phyloP scores from a whole-genome alignment of 768 basidiomycete genomes.

The Phaeolepiota aurea region DNA sequence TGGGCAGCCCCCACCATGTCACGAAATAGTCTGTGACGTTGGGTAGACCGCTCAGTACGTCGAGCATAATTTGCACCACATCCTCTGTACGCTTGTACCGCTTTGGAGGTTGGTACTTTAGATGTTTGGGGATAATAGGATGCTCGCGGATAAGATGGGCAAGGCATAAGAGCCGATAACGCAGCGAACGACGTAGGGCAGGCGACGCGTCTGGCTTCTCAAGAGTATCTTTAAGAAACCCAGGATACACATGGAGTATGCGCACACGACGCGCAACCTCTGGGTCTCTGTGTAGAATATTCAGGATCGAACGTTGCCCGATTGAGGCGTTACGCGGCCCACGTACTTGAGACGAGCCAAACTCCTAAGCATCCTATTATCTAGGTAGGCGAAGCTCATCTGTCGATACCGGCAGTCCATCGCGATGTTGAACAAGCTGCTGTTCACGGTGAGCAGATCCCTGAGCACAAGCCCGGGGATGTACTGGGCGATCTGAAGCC shows the following conservation, averaged over 20 bases:
- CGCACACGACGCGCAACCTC: slow-evolving; percentile 38
- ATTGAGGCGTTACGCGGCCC: no score
- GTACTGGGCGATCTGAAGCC: slow-evolving; percentile 26
- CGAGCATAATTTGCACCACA: slow-evolving; percentile 28
- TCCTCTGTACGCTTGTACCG: slow-evolving; percentile 26
- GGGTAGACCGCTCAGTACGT: slow-evolving; percentile 34
- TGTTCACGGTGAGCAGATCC: slow-evolving; percentile 27
- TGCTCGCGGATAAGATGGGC: slow-evolving; percentile 24
- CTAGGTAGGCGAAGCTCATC: slow-evolving; percentile 41
- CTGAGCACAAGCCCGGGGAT: slow-evolving; percentile 22
- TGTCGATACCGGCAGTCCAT: slow-evolving; percentile 42
- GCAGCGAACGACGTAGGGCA: slow-evolving; percentile 15
- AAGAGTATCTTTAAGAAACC: slow-evolving; percentile 33
- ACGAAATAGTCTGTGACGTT: slow-evolving; percentile 42
- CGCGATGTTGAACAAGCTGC: slow-evolving; percentile 26
- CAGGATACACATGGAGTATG: slow-evolving; percentile 39
- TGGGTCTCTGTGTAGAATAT: slow-evolving; percentile 33
- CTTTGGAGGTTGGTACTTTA: slow-evolving; percentile 18
- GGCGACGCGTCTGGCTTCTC: slow-evolving; percentile 15
- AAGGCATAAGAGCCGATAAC: slow-evolving; percentile 21
- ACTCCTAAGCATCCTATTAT: slow-evolving; percentile 33
- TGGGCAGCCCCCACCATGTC: slow-evolving; percentile 36
- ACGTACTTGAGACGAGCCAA: slow-evolving; percentile 28
- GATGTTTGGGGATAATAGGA: slow-evolving; percentile 15
- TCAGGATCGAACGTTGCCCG: no score